These are phyloP conservation scores for Moelleriella libera DNA, from an alignment of 2,329 filamentous ascomycete genomes.

Conservation along the genomic window DNA sequence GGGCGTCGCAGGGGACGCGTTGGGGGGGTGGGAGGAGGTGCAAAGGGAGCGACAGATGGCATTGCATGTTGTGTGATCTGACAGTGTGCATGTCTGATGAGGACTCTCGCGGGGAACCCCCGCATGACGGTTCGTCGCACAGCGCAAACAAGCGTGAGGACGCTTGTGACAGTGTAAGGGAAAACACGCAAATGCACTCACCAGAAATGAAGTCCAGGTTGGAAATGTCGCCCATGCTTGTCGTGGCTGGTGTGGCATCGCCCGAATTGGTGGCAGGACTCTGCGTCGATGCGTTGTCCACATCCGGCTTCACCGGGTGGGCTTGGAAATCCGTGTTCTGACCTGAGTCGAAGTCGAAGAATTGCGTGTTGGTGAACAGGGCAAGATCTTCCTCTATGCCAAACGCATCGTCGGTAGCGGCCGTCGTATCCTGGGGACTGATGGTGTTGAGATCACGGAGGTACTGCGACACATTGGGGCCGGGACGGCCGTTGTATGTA, in stretches of 20 bases:
- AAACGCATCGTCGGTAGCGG: slow-evolving; percentile 39
- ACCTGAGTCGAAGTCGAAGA: slow-evolving; percentile 65
- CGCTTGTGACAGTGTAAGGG: not conserved
- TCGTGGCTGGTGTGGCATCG: slow-evolving; percentile 23
- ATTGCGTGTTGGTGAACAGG: slow-evolving; percentile 71
- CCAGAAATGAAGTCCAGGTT: slow-evolving; percentile 36
- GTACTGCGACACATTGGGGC: slow-evolving; percentile 81
- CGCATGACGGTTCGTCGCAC: no score
- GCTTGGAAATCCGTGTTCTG: slow-evolving; percentile 43
- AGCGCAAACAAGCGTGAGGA: no score
- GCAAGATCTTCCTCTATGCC: slow-evolving; percentile 59
- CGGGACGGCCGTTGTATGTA: slow-evolving; percentile 61
- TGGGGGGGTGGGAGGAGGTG: no score
- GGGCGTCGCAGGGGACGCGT: no score
- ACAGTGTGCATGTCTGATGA: no score
- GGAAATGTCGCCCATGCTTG: slow-evolving; percentile 30
- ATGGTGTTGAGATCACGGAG: slow-evolving; percentile 72
- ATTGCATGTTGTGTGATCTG: no score
- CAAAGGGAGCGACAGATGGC: no score
- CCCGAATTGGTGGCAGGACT: slow-evolving; percentile 20
- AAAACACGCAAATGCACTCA: slow-evolving; percentile 18
- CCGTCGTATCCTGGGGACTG: slow-evolving; percentile 40
- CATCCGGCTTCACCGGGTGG: slow-evolving; percentile 29
- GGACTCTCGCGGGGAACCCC: no score
- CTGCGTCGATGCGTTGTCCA: slow-evolving; percentile 11